Base-by-base conservation (phyloP, 305 asterid species). In the Solanum aculeatissimum region DNA sequence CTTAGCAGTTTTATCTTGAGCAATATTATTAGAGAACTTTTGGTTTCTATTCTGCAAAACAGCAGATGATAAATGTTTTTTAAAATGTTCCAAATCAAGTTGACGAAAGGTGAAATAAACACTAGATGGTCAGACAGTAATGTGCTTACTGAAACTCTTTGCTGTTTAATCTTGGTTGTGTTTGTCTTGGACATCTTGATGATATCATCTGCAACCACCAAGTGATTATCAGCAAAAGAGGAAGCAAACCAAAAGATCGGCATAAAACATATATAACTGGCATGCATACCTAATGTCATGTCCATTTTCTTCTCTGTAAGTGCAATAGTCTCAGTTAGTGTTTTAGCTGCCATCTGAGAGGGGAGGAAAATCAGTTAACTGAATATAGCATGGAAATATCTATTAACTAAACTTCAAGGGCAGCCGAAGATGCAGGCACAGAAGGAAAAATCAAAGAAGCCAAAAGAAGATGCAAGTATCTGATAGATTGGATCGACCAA, bases 221-320 rank as follows among this genome's bases (percentile, higher is more conserved):
- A 65, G 29, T 19, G 45, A 71, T 58, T 47, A 78, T 82, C 51
- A 75, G 69, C 85, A 84, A 60, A 72, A 29, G 16, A 62, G 18
- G 19, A 77, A 19, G 54, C 27, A 75, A 27, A 38, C 45, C 9
- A 25, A 51, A 69, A 16, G 70, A 65, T 74, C n/a, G 27, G 65
- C 32, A 35, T 58, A 10, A 38, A 27, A 49, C 55, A 10, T 70
- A 49, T 12, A 74, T 11, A 51, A 43, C 35, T 29, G 54, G 86
- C 55, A 66, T 9, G 70, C 89, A 15, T 82, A 95, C 98, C 98
- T 90, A 95, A 86, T 32, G 94, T 85, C 98, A 95, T 94, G 82
- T 91, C 95, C 95, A 94, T 95, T 91, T 95, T 95, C 91, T 95
- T 95, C 95, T 94, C 98, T 9, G 98, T 91, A 70, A 92, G 92